phyloP scores from a whole-genome alignment of 1,284 basidiomycete species.

The Filobasidium uniguttulatum region DNA sequence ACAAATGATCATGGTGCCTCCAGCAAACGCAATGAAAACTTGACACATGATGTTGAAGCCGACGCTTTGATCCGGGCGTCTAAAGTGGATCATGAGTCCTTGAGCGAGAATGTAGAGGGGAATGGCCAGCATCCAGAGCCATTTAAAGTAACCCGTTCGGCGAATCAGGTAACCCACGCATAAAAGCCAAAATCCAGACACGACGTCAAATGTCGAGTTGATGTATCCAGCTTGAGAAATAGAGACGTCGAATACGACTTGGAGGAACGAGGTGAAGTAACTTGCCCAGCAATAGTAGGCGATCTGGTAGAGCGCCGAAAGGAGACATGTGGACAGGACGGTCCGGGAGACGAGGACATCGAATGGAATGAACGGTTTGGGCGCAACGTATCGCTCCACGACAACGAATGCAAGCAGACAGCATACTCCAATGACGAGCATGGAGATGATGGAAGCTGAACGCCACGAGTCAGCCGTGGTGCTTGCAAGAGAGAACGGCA shows the following conservation, averaged over 20 bases:
- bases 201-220: slow-evolving; percentile 31
- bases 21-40: slow-evolving; percentile 36
- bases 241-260: slow-evolving; percentile 32
- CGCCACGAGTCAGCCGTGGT: slow-evolving; percentile 25
- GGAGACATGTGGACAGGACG: slow-evolving; percentile 31
- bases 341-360: slow-evolving; percentile 30
- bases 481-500: slow-evolving; percentile 34
- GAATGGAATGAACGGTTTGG: slow-evolving; percentile 33
- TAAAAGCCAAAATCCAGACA: slow-evolving; percentile 30
- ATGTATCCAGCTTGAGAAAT: slow-evolving; percentile 34
- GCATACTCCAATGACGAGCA: slow-evolving; percentile 34
- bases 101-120: slow-evolving; percentile 33
- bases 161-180: slow-evolving; percentile 30
- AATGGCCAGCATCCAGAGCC: slow-evolving; percentile 26
- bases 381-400: slow-evolving; percentile 29
- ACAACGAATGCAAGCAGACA: slow-evolving; percentile 29
- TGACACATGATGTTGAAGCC: slow-evolving; percentile 29
- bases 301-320: slow-evolving; percentile 31
- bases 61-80: slow-evolving; percentile 22
- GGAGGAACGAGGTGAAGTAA: slow-evolving; percentile 32
- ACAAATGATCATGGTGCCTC: slow-evolving; percentile 33
- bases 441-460: slow-evolving; percentile 30
- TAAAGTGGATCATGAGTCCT: slow-evolving; percentile 36
- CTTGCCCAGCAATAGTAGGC: slow-evolving; percentile 28
- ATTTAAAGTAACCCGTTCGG: slow-evolving; percentile 32